phyloP scores from a whole-genome alignment of 805 yeast species.

The Wickerhamomyces ciferrii region DNA sequence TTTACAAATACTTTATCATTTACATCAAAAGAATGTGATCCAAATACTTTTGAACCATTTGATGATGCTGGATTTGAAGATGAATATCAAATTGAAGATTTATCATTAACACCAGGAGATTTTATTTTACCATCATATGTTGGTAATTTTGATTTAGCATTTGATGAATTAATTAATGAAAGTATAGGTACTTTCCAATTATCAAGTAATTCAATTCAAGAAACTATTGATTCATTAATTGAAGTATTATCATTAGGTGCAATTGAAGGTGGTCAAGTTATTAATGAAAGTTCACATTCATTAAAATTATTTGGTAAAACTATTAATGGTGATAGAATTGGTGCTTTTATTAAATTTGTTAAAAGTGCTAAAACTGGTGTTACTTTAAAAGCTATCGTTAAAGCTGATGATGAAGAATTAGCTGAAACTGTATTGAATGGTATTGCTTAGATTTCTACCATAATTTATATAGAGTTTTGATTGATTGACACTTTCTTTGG shows the following conservation, averaged over 20 bases:
- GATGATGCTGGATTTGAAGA: slow-evolving; percentile 83
- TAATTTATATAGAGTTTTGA: not conserved
- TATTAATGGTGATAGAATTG: slow-evolving; percentile 40
- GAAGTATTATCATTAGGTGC: slow-evolving; percentile 59
- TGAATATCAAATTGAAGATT: slow-evolving; percentile 85
- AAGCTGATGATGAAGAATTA: slow-evolving; percentile 37
- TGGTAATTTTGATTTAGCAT: slow-evolving; percentile 67
- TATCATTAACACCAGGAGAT: slow-evolving; percentile 74
- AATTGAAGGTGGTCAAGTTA: slow-evolving; percentile 60
- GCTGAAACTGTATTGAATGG: slow-evolving; percentile 48
- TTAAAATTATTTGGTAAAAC: slow-evolving; percentile 80
- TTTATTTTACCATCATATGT: slow-evolving; percentile 72
- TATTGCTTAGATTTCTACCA: slow-evolving; percentile 21
- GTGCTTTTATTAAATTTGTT: slow-evolving; percentile 36
- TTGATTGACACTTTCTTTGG: not conserved
- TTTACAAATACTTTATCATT: slow-evolving; percentile 68
- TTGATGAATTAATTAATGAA: slow-evolving; percentile 69
- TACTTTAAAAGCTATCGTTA: slow-evolving; percentile 37
- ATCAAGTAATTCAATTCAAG: slow-evolving; percentile 41
- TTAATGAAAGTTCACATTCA: slow-evolving; percentile 49
- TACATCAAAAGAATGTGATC: slow-evolving; percentile 74
- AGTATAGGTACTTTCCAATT: slow-evolving; percentile 64
- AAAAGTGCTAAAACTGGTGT: slow-evolving; percentile 37
- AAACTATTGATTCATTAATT: slow-evolving; percentile 50
- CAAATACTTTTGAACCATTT: slow-evolving; percentile 59